These are phyloP conservation scores for Rhodotorula diobovata DNA, from an alignment of 768 basidiomycete species.

Conservation along the genomic window DNA sequence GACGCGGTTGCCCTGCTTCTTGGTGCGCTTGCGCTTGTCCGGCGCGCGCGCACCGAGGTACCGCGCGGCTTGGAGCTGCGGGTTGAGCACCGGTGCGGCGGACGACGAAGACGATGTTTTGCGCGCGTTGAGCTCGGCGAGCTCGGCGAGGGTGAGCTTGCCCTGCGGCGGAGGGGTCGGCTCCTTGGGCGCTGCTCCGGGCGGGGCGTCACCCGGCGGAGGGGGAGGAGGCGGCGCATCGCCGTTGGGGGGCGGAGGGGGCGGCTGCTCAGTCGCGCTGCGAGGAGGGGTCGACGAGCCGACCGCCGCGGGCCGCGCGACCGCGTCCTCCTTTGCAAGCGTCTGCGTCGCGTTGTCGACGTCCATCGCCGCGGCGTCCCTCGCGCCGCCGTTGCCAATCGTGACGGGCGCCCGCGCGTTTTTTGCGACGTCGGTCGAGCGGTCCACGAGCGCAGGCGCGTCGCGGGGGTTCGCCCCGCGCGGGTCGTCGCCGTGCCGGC, in stretches of 20 bases:
- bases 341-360: background rate
- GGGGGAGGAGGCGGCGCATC: constrained; percentile 49
- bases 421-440: background rate
- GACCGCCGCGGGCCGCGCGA: background rate
- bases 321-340: background rate
- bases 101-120: background rate
- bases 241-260: constrained; percentile 43
- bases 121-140: constrained; percentile 14
- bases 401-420: background rate
- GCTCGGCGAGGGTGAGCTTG: constrained; percentile 35
- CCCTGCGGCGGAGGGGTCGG: constrained; percentile 1
- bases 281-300: constrained; percentile 11
- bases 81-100: constrained; percentile 15
- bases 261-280: background rate
- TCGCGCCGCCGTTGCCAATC: background rate
- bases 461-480: background rate
- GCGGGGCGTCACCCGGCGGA: constrained; percentile 22
- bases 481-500: background rate
- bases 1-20: constrained; percentile 74
- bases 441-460: constrained; percentile 1
- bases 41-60: constrained; percentile 84
- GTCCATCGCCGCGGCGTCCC: background rate
- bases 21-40: constrained; percentile 74
- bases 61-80: constrained; percentile 52
- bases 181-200: background rate